A percentile compares a stretch with the other conserved stretches of the same genome.
These are phyloP conservation scores for Solanum arcanum DNA, from an alignment of 257 asterid species.

Conservation along the genomic window DNA sequence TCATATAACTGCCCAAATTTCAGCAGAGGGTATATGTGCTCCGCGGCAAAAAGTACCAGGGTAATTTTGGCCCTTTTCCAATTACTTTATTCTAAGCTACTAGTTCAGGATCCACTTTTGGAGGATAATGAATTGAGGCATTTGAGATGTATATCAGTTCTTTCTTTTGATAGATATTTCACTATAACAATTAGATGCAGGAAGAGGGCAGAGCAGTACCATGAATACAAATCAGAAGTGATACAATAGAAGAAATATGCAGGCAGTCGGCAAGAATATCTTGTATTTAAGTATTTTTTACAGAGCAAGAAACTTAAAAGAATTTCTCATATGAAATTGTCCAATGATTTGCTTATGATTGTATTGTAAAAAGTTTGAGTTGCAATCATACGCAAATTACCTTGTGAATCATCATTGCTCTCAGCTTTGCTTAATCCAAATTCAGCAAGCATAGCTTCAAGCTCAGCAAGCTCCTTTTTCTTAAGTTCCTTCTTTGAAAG, in stretches of 20 bases:
- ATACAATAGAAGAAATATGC: background rate
- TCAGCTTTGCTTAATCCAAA: conserved; percentile 50
- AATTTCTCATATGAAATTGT: background rate
- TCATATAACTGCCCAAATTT: background rate
- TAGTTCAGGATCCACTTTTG: background rate
- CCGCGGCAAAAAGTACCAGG: background rate
- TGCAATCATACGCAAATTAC: conserved; percentile 20
- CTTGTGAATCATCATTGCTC: conserved; percentile 40
- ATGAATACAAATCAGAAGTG: background rate
- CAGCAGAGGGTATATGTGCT: background rate
- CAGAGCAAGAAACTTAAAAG: background rate
- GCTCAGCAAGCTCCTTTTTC: conserved; percentile 95
- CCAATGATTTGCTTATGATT: background rate
- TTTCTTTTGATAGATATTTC: background rate
- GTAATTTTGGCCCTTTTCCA: background rate
- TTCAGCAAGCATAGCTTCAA: conserved; percentile 88
- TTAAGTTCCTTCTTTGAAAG: conserved; percentile 87
- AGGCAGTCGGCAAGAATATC: background rate
- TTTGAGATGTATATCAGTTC: background rate
- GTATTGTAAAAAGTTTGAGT: background rate
- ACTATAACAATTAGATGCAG: background rate
- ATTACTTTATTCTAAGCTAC: background rate
- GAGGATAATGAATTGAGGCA: background rate
- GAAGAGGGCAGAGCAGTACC: background rate
- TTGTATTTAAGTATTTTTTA: background rate